Conservation (phyloP, 192 early-diverging fungal species). For the Coemansia sp. region DNA sequence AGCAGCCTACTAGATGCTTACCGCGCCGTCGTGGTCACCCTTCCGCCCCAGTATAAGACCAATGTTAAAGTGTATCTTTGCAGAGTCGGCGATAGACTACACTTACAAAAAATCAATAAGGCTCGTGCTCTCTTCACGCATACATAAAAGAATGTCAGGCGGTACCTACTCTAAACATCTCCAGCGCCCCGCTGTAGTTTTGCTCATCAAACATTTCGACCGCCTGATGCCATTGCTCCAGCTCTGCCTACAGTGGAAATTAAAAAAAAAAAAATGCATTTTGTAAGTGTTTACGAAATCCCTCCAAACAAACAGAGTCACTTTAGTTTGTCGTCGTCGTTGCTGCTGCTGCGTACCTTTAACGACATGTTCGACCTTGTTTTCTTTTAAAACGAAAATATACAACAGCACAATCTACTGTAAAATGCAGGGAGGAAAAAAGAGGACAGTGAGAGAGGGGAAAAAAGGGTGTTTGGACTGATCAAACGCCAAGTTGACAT, state of each 20-base stretch:
- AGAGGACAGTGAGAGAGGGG: constrained; percentile 22
- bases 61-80: constrained; percentile 97
- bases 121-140: background rate
- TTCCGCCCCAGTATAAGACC: constrained; percentile 75
- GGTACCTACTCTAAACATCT: constrained; percentile 64
- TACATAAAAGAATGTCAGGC: no score
- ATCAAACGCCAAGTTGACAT: no score
- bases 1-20: constrained; percentile 55
- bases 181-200: constrained; percentile 65
- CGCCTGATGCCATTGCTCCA: constrained; percentile 80
- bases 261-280: background rate
- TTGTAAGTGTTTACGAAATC: no score
- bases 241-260: constrained; percentile 58
- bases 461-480: background rate
- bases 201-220: constrained; percentile 70
- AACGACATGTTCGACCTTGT: constrained; percentile 20
- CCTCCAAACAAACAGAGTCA: no score
- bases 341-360: constrained; percentile 17
- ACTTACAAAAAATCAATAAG: background rate
- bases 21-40: constrained; percentile 74
- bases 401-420: constrained; percentile 7
- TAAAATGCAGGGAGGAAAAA: background rate
- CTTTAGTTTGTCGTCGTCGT: no score
- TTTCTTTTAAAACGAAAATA: constrained; percentile 4
- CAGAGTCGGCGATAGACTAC: constrained; percentile 74